phyloP scores from a whole-genome alignment of 2,329 filamentous ascomycete genomes.

The Lachnellula cervina region DNA sequence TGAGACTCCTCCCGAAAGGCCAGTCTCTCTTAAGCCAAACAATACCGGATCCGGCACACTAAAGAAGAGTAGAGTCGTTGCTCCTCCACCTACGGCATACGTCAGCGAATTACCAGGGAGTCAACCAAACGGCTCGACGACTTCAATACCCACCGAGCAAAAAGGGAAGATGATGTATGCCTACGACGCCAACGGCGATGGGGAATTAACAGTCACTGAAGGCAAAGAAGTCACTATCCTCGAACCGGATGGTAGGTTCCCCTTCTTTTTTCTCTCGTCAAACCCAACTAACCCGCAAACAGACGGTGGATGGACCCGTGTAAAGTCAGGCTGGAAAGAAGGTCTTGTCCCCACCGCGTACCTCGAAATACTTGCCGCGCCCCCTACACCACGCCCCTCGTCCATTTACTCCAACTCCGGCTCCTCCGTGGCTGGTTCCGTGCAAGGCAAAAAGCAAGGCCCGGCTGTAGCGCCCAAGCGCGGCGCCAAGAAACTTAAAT shows the following conservation, averaged over 20 bases:
- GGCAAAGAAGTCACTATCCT: constrained; percentile 72
- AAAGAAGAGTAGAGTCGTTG: constrained; percentile 69
- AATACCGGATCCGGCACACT: constrained; percentile 19
- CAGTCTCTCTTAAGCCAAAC: constrained; percentile 21
- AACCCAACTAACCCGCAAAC: constrained; percentile 26
- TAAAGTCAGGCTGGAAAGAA: constrained; percentile 69
- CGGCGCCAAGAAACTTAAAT: constrained; percentile 88
- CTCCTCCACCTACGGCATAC: constrained; percentile 81
- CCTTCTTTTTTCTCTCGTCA: neutral
- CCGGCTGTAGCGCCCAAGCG: constrained; percentile 78
- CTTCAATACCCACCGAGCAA: constrained; percentile 43
- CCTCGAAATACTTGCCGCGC: constrained; percentile 58
- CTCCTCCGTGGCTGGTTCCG: constrained; percentile 57
- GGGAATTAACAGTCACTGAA: constrained; percentile 76
- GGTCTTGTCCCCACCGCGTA: constrained; percentile 87
- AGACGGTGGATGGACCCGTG: constrained; percentile 93
- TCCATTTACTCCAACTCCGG: constrained; percentile 77
- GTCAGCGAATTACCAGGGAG: constrained; percentile 61
- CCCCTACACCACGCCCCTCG: constrained; percentile 51
- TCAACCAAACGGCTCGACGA: constrained; percentile 39
- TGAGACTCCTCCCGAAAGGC: constrained; percentile 41
- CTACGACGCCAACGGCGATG: constrained; percentile 75
- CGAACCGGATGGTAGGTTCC: constrained; percentile 76
- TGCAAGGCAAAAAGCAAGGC: constrained; percentile 32
- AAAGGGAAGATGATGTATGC: constrained; percentile 85